Percentiles rank a stretch among this genome's conserved stretches.
Conservation (phyloP, 768 basidiomycete species). For the Hebeloma cylindrosporum region DNA sequence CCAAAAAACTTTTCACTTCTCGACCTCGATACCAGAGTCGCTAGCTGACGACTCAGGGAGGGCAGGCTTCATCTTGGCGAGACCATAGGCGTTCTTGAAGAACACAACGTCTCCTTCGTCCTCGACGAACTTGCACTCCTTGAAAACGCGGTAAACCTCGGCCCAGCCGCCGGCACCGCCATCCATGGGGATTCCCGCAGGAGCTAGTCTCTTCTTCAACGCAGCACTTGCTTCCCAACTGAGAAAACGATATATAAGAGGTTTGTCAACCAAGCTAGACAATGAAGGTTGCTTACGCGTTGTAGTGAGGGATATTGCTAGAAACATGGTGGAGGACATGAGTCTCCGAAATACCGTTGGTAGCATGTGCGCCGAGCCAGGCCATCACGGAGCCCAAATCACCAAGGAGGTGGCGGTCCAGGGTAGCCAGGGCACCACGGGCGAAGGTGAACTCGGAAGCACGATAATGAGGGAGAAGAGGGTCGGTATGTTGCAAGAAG, state of each 20-base stretch:
- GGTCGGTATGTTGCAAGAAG: slow-evolving; percentile 98
- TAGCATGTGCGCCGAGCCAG: slow-evolving; percentile 82
- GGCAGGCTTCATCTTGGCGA: slow-evolving; percentile 68
- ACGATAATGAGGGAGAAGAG: slow-evolving; percentile 91
- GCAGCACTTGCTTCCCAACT: slow-evolving; percentile 92
- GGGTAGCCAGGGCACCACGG: slow-evolving; percentile 88
- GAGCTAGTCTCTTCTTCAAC: slow-evolving; percentile 72
- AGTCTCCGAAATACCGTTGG: slow-evolving; percentile 93
- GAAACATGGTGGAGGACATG: slow-evolving; percentile 91
- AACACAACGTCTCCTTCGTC: slow-evolving; percentile 90
- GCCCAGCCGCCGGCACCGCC: slow-evolving; percentile 79
- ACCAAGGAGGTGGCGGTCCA: slow-evolving; percentile 81
- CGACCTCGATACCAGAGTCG: slow-evolving; percentile 56
- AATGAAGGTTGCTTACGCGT: slow-evolving; percentile 70
- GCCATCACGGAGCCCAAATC: slow-evolving; percentile 78
- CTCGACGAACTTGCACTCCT: slow-evolving; percentile 92
- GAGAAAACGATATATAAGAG: slow-evolving; percentile 6
- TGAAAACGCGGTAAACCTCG: slow-evolving; percentile 76
- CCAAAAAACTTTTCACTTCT: too few relatives aligned
- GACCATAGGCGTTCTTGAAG: slow-evolving; percentile 84
- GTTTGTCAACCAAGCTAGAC: background rate
- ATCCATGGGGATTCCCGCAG: slow-evolving; percentile 60
- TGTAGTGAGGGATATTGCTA: slow-evolving; percentile 96
- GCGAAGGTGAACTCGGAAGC: slow-evolving; percentile 87
- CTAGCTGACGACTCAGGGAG: slow-evolving; percentile 58